Evolutionary conservation across 495 filamentous ascomycete species (phyloP), one percentile per base, ranked within the genome.

Genomic region (Neurospora tetraspora): DNA sequence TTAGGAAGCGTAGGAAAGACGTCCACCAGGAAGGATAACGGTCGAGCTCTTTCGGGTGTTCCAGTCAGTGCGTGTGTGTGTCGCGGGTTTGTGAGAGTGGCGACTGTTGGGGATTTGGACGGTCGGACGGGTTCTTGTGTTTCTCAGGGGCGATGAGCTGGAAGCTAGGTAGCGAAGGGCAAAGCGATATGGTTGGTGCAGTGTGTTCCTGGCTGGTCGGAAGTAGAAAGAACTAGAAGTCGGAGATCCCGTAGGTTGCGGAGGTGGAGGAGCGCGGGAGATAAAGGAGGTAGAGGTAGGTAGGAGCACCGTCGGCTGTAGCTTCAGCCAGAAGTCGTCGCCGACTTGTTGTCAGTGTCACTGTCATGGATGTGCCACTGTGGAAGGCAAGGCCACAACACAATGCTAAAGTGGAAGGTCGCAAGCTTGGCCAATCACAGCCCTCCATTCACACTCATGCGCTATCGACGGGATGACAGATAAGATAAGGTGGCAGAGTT

Each of bases 1-100:
- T 80, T 74, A 74, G 74, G 78, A 83, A 83, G 82, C 79, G 82
- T 79, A 71, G 72, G 71, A 75, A 76, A 73, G 77, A 78, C 72
- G 74, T 74, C 70, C 76, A 71, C 74, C 75, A 70, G 72, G 53
- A 68, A 69, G 70, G 59, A 9, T 34, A 9, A 65, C 12, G 53
- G 27, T 65, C 53, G 53, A 65, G 53, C 27, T 65, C 53, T 65
- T 65, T 65, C 53, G 53, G 53, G 53, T 31, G 53, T 61, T 1
- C 53, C 23, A 61, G 53, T 65, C 27, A 34, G 53, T 65, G 53
- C 31, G 53, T 65, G 23, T 65, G 53, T 34, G 53, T 45, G 43
- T 4, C n/a, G 10, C 43, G n/a, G 43, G 11, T 65, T 61, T 65
- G 53, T 31, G 53, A 18, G 53, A 34, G 53, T 65, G 53, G 53